Percentiles rank a stretch among this genome's conserved stretches.
Evolutionary conservation across 2,329 filamentous ascomycete genomes (phyloP).

Genomic region (Gnomoniopsis smithogilvyi): DNA sequence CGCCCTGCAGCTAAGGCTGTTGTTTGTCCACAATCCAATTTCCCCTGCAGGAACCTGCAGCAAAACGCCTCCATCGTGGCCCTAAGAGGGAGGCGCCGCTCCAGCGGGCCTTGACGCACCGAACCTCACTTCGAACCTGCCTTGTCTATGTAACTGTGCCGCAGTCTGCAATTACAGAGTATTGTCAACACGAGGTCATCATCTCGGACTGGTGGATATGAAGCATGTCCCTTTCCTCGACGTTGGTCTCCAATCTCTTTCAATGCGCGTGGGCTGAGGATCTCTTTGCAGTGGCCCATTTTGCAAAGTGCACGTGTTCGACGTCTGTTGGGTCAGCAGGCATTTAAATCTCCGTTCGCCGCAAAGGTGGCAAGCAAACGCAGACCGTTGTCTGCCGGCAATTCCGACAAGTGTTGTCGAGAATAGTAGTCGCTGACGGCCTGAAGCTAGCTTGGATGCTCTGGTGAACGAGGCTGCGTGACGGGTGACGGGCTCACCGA

Average conservation of each 20-base stretch:
- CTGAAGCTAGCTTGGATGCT: not conserved
- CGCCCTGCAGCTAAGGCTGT: slow-evolving; percentile 9
- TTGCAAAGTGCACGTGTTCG: not conserved
- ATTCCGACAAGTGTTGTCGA: not conserved
- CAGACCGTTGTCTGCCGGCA: not conserved
- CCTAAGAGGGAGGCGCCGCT: slow-evolving; percentile 6
- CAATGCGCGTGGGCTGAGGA: not conserved
- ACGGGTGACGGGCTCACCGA: not conserved
- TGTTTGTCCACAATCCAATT: slow-evolving; percentile 14
- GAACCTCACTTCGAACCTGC: not conserved
- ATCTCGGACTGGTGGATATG: not conserved
- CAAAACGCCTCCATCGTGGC: slow-evolving; percentile 15
- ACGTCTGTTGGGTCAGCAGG: not conserved
- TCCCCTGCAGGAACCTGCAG: slow-evolving; percentile 19
- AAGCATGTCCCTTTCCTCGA: not conserved
- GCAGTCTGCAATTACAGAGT: not conserved
- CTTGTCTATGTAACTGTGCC: not conserved
- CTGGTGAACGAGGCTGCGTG: not conserved
- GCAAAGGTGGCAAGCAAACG: not conserved
- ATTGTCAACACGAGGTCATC: not conserved
- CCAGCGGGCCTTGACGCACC: not conserved
- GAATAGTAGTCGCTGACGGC: not conserved
- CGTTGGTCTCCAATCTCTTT: not conserved
- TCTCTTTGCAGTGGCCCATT: not conserved
- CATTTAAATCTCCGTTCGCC: not conserved